Conservation (phyloP, 2,329 filamentous ascomycete genomes). For the Teratosphaeria pseudoeucalypti region DNA sequence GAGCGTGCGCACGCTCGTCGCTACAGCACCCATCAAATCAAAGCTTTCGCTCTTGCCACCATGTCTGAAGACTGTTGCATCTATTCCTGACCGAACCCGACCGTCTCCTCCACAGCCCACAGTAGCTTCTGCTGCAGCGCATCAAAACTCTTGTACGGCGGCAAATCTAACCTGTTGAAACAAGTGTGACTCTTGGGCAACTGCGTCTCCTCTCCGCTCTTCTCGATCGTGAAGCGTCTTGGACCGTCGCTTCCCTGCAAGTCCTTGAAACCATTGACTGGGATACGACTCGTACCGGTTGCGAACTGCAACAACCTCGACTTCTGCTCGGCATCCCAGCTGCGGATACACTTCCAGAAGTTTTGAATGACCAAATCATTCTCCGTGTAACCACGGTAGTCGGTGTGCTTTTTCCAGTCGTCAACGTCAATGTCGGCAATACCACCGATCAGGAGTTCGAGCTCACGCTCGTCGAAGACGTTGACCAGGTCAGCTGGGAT, state of each 20-base stretch:
- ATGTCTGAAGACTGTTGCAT: not conserved
- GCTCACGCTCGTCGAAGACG: slow-evolving; percentile 94
- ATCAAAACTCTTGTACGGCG: slow-evolving; percentile 83
- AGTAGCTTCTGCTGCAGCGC: slow-evolving; percentile 80
- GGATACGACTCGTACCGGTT: slow-evolving; percentile 93
- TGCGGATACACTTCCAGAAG: slow-evolving; percentile 96
- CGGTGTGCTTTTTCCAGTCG: slow-evolving; percentile 99
- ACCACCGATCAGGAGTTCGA: slow-evolving; percentile 92
- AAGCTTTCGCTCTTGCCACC: not conserved
- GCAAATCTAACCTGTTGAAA: slow-evolving; percentile 94
- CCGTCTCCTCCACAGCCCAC: slow-evolving; percentile 95
- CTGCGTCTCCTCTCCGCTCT: slow-evolving; percentile 82
- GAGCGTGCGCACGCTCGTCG: not conserved
- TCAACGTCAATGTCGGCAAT: slow-evolving; percentile 99
- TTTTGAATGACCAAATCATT: slow-evolving; percentile 94
- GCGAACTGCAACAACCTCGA: slow-evolving; percentile 92
- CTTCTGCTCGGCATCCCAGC: slow-evolving; percentile 98
- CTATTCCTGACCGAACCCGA: slow-evolving; percentile 97
- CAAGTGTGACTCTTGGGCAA: slow-evolving; percentile 96
- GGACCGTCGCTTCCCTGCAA: slow-evolving; percentile 94
- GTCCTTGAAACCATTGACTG: slow-evolving; percentile 99
- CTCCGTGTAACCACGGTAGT: slow-evolving; percentile 97
- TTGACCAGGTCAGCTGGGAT: slow-evolving; percentile 95
- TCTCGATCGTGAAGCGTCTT: slow-evolving; percentile 93
- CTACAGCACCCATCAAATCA: not conserved